Percentiles rank a stretch among this genome's conserved stretches.
Evolutionary conservation across 352 stramenopile genomes (phyloP).

Genomic region (Globisporangium okanoganense): DNA sequence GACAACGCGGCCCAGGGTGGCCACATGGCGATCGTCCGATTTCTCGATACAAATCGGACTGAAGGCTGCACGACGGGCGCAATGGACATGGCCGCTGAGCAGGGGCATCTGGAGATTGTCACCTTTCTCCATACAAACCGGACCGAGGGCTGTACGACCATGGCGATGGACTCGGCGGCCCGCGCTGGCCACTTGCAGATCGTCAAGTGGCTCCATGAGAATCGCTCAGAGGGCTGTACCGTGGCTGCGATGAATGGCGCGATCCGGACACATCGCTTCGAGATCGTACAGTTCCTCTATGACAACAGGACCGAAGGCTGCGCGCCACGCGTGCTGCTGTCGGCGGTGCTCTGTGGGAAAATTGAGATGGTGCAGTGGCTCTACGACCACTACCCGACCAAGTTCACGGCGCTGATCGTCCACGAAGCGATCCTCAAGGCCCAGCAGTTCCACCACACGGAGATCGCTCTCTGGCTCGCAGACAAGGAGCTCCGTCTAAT

Average conservation of each 20-base stretch:
- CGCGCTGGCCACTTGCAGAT: slow-evolving; percentile 4
- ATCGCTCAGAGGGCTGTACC: slow-evolving; percentile 8
- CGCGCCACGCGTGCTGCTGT: slow-evolving; percentile 9
- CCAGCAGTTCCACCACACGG: slow-evolving; percentile 7
- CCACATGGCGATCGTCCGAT: slow-evolving; percentile 11
- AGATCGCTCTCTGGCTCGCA: slow-evolving; percentile 1
- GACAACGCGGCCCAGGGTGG: slow-evolving; percentile 11
- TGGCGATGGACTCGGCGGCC: slow-evolving; percentile 10
- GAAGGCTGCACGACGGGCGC: slow-evolving; percentile 15
- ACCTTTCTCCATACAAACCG: slow-evolving; percentile 12
- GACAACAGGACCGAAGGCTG: slow-evolving; percentile 10
- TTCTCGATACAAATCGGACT: slow-evolving; percentile 6
- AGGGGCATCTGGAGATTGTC: slow-evolving; percentile 5
- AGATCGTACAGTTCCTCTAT: slow-evolving; percentile 14
- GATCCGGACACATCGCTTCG: slow-evolving; percentile 7
- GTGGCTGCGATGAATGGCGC: slow-evolving; percentile 12
- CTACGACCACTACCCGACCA: background rate
- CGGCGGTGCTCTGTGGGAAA: slow-evolving; percentile 4
- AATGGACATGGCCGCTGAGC: slow-evolving; percentile 12
- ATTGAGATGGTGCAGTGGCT: slow-evolving; percentile 12
- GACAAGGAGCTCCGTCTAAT: background rate
- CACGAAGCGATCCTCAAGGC: slow-evolving; percentile 8
- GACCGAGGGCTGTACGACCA: slow-evolving; percentile 9
- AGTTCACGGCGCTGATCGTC: slow-evolving; percentile 8
- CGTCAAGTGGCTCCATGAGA: slow-evolving; percentile 11